Evolutionary conservation across 1,284 basidiomycete species (phyloP).

Genomic region (Polyporus tsugae): DNA sequence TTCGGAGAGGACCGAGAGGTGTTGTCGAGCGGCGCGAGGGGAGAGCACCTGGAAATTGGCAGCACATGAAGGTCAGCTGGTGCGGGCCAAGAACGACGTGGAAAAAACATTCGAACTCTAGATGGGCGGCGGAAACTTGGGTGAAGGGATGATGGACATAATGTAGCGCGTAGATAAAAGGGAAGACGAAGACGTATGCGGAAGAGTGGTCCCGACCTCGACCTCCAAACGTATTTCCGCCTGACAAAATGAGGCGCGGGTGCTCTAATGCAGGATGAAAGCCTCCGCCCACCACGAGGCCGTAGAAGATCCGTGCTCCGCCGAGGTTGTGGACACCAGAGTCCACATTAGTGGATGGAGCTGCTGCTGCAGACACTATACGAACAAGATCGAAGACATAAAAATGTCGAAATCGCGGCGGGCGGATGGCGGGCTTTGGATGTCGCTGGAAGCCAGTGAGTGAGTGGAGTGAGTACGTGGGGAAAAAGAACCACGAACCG

Average conservation of each 20-base stretch:
- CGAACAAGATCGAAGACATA: neutral
- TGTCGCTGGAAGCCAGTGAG: neutral
- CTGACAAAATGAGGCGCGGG: slow-evolving; percentile 1
- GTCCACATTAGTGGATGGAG: too few species aligned
- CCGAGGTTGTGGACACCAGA: slow-evolving; percentile 8
- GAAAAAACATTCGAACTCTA: neutral
- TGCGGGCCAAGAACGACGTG: slow-evolving; percentile 10
- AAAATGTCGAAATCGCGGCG: slow-evolving; percentile 7
- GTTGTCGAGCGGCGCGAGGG: neutral
- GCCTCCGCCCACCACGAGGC: slow-evolving; percentile 10
- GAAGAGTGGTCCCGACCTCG: neutral
- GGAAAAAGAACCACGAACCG: slow-evolving; percentile 7
- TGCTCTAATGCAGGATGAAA: neutral
- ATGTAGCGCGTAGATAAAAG: slow-evolving; percentile 2
- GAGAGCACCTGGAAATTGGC: neutral
- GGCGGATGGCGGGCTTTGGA: slow-evolving; percentile 6
- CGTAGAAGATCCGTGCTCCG: slow-evolving; percentile 10
- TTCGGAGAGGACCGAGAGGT: neutral
- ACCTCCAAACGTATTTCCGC: slow-evolving; percentile 8
- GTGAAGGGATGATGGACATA: neutral
- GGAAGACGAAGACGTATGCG: neutral
- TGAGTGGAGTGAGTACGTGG: slow-evolving; percentile 1
- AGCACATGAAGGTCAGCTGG: slow-evolving; percentile 14
- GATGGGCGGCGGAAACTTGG: neutral
- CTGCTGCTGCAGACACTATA: too few species aligned